Conservation (phyloP, 139 green algal genomes). For the Tetradesmus lagerheimii region DNA sequence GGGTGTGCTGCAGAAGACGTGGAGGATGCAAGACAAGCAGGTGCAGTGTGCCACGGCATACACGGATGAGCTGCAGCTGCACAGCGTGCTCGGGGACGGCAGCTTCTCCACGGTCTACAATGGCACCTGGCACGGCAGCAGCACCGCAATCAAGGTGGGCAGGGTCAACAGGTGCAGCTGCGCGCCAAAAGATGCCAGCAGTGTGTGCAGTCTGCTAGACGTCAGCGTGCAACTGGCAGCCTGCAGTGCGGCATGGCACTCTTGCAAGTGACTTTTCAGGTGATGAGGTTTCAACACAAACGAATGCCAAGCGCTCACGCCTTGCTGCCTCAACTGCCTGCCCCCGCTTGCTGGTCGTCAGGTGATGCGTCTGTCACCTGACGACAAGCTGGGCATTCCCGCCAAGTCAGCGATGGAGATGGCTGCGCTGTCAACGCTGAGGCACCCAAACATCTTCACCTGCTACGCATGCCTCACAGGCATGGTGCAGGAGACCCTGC, state of each 20-base stretch:
- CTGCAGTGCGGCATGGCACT: no score
- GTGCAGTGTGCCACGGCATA: neutral
- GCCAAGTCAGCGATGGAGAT: constrained; percentile 36
- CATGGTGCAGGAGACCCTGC: constrained; percentile 10
- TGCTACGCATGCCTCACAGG: constrained; percentile 36
- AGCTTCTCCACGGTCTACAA: constrained; percentile 22
- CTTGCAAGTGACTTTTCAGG: no score
- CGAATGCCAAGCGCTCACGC: no score
- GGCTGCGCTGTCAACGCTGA: constrained; percentile 31
- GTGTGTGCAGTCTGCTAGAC: no score
- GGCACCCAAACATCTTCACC: constrained; percentile 37
- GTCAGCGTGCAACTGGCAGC: no score
- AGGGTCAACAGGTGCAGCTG: neutral
- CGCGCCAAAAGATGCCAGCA: no score
- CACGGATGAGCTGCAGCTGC: constrained; percentile 1
- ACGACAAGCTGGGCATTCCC: constrained; percentile 5
- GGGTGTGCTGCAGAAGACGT: neutral
- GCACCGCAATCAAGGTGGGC: constrained; percentile 3
- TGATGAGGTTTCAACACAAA: no score
- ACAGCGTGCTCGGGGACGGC: constrained; percentile 1
- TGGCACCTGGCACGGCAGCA: constrained; percentile 24
- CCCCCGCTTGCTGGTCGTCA: neutral
- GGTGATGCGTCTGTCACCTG: neutral
- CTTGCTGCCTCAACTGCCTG: no score
- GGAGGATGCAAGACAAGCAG: neutral